Evolutionary conservation across 2,329 filamentous ascomycete species (phyloP).

Genomic region (Paramyrothecium roridum): DNA sequence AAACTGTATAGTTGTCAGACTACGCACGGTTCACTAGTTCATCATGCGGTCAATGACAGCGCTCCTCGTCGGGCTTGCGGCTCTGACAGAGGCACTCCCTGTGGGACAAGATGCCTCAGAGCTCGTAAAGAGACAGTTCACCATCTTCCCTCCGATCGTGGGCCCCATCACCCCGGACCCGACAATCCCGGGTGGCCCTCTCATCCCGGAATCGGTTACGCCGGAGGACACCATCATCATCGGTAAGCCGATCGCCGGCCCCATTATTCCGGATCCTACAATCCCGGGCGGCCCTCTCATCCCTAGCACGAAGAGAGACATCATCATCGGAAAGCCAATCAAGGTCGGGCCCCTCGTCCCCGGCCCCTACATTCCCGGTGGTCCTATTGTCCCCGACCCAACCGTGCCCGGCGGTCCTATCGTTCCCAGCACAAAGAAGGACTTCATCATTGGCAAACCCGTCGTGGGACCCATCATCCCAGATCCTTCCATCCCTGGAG

Average conservation of each 20-base stretch:
- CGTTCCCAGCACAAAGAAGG: neutral
- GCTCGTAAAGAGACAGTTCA: conserved; percentile 1
- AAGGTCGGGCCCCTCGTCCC: neutral
- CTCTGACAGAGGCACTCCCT: neutral
- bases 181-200: neutral
- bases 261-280: neutral
- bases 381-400: neutral
- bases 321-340: neutral
- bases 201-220: neutral
- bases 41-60: neutral
- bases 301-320: neutral
- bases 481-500: neutral
- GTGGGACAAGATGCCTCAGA: neutral
- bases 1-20: neutral
- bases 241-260: neutral
- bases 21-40: neutral
- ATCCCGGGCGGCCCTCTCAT: neutral
- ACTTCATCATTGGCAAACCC: neutral
- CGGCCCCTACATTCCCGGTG: neutral
- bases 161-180: neutral
- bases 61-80: neutral
- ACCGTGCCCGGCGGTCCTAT: neutral
- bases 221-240: neutral
- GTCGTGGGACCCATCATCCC: neutral
- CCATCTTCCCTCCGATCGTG: neutral